Percentiles rank a stretch among this genome's conserved stretches.
Conservation (phyloP, 2,329 filamentous ascomycete genomes). For the Cytospora piceicola region DNA sequence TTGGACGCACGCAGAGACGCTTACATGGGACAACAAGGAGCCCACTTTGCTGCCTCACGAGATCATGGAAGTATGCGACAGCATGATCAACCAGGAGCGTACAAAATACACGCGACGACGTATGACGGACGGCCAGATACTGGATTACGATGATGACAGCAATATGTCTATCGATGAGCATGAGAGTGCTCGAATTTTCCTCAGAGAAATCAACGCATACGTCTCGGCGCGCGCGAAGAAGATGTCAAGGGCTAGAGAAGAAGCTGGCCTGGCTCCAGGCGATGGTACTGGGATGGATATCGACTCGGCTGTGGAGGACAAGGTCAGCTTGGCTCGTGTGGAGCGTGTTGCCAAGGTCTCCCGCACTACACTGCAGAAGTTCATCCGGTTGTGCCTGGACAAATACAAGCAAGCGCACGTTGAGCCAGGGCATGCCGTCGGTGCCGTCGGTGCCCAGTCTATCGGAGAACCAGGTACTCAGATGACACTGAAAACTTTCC, state of each 20-base stretch:
- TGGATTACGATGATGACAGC: conserved; percentile 72
- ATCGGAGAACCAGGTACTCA: conserved; percentile 98
- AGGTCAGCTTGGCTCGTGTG: conserved; percentile 48
- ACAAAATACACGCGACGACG: conserved; percentile 64
- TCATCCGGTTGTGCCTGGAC: conserved; percentile 79
- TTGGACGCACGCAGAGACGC: conserved; percentile 77
- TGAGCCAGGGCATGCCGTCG: conserved; percentile 93
- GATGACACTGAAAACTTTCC: conserved; percentile 99
- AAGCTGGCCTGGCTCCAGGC: conserved; percentile 53
- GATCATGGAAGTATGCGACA: conserved; percentile 69
- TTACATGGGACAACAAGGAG: conserved; percentile 81
- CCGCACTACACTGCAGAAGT: conserved; percentile 69
- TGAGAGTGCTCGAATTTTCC: conserved; percentile 82
- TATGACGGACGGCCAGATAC: conserved; percentile 62
- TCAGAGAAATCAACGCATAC: conserved; percentile 76
- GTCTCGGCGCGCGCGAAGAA: conserved; percentile 65
- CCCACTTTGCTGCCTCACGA: conserved; percentile 73
- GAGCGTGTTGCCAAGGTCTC: conserved; percentile 87
- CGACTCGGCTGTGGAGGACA: conserved; percentile 33
- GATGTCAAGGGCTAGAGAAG: conserved; percentile 57
- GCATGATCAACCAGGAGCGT: conserved; percentile 70
- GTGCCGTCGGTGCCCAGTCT: conserved; percentile 93
- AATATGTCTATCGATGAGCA: conserved; percentile 74
- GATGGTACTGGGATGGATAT: conserved; percentile 39
- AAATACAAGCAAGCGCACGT: conserved; percentile 93